Evolutionary conservation across 2,329 filamentous ascomycete genomes (phyloP), one percentile per base, ranked within the genome.

Genomic region (Trichoderma sp.): DNA sequence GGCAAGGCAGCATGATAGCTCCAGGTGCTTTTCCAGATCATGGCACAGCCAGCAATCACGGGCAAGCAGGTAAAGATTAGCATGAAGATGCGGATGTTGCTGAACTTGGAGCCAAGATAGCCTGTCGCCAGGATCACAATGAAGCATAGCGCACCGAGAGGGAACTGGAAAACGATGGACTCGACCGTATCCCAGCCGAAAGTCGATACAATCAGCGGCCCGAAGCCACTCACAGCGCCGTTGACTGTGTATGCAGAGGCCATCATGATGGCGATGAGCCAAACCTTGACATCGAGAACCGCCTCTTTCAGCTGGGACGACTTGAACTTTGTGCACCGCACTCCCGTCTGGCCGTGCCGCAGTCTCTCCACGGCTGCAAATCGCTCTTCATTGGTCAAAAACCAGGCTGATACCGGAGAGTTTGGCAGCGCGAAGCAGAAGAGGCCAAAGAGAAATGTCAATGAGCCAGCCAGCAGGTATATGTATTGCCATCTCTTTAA

Each of bases 161-260:
- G 91, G 69, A 94, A 93, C 73, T 94, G 91, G 75, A 91, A 89
- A 0, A 93, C 82, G 69, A 94, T 92, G 0, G 89, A 86, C 37
- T 90, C 83, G 0, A 90, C 83, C 0, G 86, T 84, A 26, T 83
- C 83, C 79, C 85, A 92, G 67, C 90, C 90, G 75, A 92, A 92
- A 0, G 90, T 92, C 1, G 85, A 88, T 1, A 93, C 89, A 70
- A 92, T 92, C 1, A 92, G 79, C 0, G 90, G 90, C 0, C 90
- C 90, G 74, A 92, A 92, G 1, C 90, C 90, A 43, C 84, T 86
- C 13, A 92, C 87, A 7, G 90, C 90, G 11, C 90, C 90, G 73
- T 92, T 92, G 70, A 92, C 86, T 0, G 89, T 91, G 73, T 92
- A 91, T 70, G 89, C 89, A 0, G 88, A 86, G 1, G 86, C 87